Conservation (phyloP, 2,329 filamentous ascomycete genomes). For the Metarhizium sp. region DNA sequence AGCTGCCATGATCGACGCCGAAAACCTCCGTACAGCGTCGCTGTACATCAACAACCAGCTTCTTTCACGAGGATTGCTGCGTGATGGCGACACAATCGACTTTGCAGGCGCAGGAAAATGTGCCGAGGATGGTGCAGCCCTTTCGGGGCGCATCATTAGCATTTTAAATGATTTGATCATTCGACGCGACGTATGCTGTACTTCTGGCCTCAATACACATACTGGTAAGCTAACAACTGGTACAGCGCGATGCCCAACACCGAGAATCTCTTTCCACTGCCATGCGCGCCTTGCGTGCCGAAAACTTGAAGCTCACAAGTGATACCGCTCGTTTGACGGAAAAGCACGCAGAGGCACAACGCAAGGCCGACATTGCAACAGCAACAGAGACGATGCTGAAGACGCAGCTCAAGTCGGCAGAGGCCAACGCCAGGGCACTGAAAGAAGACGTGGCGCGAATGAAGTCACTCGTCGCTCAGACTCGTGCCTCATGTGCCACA, state of each 20-base stretch:
- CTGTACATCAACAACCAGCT: slow-evolving; percentile 67
- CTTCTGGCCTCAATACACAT: neutral
- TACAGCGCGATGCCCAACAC: slow-evolving; percentile 78
- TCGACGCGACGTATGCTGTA: slow-evolving; percentile 62
- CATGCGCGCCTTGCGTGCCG: slow-evolving; percentile 65
- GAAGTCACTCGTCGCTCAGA: slow-evolving; percentile 72
- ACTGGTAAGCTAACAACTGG: slow-evolving; percentile 7
- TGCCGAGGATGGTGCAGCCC: slow-evolving; percentile 44
- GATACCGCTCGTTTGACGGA: slow-evolving; percentile 54
- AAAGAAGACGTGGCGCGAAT: slow-evolving; percentile 77
- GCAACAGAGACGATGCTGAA: slow-evolving; percentile 63
- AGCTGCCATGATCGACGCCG: slow-evolving; percentile 42
- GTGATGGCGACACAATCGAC: slow-evolving; percentile 66
- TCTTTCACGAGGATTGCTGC: slow-evolving; percentile 53
- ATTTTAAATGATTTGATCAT: slow-evolving; percentile 89
- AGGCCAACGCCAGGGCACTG: slow-evolving; percentile 63
- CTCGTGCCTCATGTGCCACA: slow-evolving; percentile 77
- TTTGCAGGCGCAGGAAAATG: slow-evolving; percentile 65
- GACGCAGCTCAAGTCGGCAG: slow-evolving; percentile 62
- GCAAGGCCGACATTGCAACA: slow-evolving; percentile 49
- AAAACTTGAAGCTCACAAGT: slow-evolving; percentile 62
- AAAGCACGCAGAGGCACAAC: slow-evolving; percentile 43
- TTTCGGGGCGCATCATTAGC: slow-evolving; percentile 82
- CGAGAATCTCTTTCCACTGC: slow-evolving; percentile 74
- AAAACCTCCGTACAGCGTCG: slow-evolving; percentile 57